Conservation (phyloP, 2,329 filamentous ascomycete species). For the Lomentospora prolificans region DNA sequence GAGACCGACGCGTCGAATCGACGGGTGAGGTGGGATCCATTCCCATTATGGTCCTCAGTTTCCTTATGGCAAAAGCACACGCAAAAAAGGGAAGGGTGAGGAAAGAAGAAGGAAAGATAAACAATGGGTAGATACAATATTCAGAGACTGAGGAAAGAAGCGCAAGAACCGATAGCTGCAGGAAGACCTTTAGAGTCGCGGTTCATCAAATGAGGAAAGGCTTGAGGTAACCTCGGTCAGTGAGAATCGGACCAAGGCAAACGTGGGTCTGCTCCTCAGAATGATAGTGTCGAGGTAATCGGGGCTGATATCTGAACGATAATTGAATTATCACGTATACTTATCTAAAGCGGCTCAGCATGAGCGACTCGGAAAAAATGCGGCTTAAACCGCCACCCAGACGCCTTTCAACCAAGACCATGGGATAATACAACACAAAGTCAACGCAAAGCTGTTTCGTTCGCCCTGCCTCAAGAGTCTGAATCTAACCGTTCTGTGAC, state of each 20-base stretch:
- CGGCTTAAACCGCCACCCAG: neutral
- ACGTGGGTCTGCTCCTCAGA: too few species aligned
- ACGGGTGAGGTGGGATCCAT: neutral
- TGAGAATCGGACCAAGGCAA: too few species aligned
- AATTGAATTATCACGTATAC: neutral
- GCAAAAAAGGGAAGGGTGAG: neutral
- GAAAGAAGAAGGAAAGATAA: neutral
- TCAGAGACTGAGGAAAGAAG: too few species aligned
- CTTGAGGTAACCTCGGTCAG: too few species aligned
- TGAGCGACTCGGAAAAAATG: neutral
- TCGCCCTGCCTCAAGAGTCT: conserved; percentile 1
- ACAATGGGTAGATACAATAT: neutral
- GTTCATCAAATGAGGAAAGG: too few species aligned
- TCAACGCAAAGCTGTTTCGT: neutral
- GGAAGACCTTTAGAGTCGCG: too few species aligned
- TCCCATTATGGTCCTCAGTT: too few species aligned
- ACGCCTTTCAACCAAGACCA: neutral
- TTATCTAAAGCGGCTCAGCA: neutral
- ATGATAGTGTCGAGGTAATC: too few species aligned
- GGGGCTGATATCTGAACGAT: too few species aligned
- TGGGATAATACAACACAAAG: neutral
- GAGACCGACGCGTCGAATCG: neutral
- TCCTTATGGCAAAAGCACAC: too few species aligned
- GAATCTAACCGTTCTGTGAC: conserved; percentile 4
- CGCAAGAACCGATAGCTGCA: too few species aligned